Base-by-base conservation (phyloP, 179 eudicot species). In the Carnegiea gigantea region DNA sequence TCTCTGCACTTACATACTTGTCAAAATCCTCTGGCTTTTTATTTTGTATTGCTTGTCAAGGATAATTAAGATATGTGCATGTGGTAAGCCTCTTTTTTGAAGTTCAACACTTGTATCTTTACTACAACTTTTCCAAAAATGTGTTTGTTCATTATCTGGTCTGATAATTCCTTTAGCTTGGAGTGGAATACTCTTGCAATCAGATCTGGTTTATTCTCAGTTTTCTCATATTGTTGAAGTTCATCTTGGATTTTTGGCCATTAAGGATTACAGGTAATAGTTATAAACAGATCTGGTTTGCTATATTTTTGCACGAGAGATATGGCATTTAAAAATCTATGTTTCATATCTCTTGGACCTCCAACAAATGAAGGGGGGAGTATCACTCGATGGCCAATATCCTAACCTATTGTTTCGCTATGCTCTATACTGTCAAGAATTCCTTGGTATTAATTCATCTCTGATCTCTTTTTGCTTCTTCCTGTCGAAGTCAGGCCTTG, bases 51-150 rank as follows among this genome's bases (percentile, higher is more conserved):
- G 49, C 9, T 23, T 0, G 0, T 87, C 28, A 0, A 85, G 15
- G 0, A 84, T 87, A 1, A 84, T 6, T 0, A 87, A 53, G 17
- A 82, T n/a, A 18, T 82, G 84, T 0, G 62, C 84, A 70, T 84
- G 84, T 0, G 83, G 86, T 0, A 81, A 15, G 0, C 84, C 86
- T 49, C 86, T 44, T 24, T 81, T 78, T 23, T 83, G 71, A 49
- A 86, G 83, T 18, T 86, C 81, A 8, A 76, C 44, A 79, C 85
- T 49, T 75, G 68, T 0, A 73, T 60, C 21, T 49, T 28, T 0
- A 73, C 82, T 0, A 70, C 67, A 0, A 79, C 86, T 30, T 30
- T 33, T 1, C 82, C 79, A 74, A 86, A 77, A 0, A 81, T 21
- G 2, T 80, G 7, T 14, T 59, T 71, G 8, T 43, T 28, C 10